A percentile compares a stretch with the other conserved stretches of the same genome.
Evolutionary conservation across 208 protist genomes (phyloP).

Genomic region (Willaertia magna): DNA sequence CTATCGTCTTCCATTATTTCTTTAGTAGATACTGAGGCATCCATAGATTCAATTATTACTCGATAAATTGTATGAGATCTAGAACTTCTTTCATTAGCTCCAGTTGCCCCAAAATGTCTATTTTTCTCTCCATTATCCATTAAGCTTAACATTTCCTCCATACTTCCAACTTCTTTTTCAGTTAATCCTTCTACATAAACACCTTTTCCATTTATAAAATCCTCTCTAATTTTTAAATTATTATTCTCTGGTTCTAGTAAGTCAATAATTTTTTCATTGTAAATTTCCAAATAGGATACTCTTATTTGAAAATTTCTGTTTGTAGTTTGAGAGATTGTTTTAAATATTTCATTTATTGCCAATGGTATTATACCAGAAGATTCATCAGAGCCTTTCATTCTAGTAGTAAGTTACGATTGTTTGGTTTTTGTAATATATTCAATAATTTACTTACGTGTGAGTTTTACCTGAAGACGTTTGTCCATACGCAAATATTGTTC

Average conservation of each 20-base stretch:
- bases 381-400: slow-evolving; percentile 42
- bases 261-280: slow-evolving; percentile 30
- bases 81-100: slow-evolving; percentile 83
- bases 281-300: slow-evolving; percentile 25
- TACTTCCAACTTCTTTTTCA: slow-evolving; percentile 36
- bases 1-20: not conserved
- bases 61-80: slow-evolving; percentile 90
- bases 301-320: not conserved
- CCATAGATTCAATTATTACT: slow-evolving; percentile 61
- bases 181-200: not conserved
- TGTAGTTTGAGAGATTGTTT: not conserved
- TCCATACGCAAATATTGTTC: slow-evolving; percentile 64
- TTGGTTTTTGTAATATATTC: too few relatives aligned
- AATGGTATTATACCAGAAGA: slow-evolving; percentile 12
- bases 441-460: not conserved
- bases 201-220: not conserved
- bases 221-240: slow-evolving; percentile 3
- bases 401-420: slow-evolving; percentile 28
- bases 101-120: slow-evolving; percentile 58
- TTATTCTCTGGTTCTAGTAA: not conserved
- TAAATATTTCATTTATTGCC: slow-evolving; percentile 14
- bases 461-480: slow-evolving; percentile 69
- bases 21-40: slow-evolving; percentile 27
- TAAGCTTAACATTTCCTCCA: slow-evolving; percentile 41
- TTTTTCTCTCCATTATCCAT: slow-evolving; percentile 43